Evolutionary conservation across 805 yeast species (phyloP).

Genomic region (Jamesozyma piceae): DNA sequence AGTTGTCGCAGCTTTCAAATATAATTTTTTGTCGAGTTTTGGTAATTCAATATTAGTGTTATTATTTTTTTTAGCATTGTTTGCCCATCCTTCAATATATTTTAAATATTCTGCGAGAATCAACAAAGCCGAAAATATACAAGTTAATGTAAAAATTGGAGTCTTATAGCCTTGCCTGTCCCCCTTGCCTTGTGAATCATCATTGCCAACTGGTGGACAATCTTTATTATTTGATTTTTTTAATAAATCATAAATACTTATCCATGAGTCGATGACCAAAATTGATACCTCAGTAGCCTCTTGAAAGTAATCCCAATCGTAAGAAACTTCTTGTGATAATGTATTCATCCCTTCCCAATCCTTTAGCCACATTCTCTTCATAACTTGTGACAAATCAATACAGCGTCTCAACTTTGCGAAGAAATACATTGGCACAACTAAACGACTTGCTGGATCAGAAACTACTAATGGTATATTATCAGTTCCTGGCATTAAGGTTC

Average conservation of each 20-base stretch:
- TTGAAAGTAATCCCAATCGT: constrained; percentile 53
- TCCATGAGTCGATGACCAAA: constrained; percentile 60
- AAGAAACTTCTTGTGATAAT: constrained; percentile 37
- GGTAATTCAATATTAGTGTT: constrained; percentile 15
- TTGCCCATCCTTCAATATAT: constrained; percentile 42
- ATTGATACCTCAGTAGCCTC: constrained; percentile 53
- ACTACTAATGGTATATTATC: constrained; percentile 33
- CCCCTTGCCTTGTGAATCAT: constrained; percentile 37
- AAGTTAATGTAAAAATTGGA: constrained; percentile 66
- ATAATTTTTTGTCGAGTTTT: constrained; percentile 46
- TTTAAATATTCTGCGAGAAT: constrained; percentile 53
- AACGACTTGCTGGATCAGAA: constrained; percentile 47
- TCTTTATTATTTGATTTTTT: neutral
- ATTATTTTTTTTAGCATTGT: constrained; percentile 8
- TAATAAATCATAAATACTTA: constrained; percentile 51
- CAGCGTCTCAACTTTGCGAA: constrained; percentile 62
- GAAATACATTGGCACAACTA: constrained; percentile 56
- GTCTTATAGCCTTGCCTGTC: constrained; percentile 50
- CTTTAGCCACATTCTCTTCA: constrained; percentile 51
- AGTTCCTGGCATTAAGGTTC: constrained; percentile 46
- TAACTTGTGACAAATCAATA: constrained; percentile 50
- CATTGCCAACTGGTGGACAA: constrained; percentile 26
- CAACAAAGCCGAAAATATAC: constrained; percentile 49
- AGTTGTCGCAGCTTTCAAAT: constrained; percentile 55
- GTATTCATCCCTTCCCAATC: constrained; percentile 62